Evolutionary conservation across 768 basidiomycete species (phyloP).

Genomic region (Lanmaoa pseudosensibilis): DNA sequence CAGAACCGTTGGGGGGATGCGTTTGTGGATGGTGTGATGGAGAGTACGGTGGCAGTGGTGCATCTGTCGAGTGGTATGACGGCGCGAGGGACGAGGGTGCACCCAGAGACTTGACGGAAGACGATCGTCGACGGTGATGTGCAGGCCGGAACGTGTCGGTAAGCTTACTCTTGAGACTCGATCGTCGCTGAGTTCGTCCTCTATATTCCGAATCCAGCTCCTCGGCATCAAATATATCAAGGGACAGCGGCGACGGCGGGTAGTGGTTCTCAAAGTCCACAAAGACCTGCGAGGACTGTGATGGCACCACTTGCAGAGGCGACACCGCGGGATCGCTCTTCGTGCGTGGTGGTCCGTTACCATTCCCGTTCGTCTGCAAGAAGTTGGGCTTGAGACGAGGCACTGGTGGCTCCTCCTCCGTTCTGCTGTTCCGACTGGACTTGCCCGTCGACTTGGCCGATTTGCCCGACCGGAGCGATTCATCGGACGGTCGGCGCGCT

Average conservation of each 20-base stretch:
- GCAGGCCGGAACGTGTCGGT: conserved; percentile 32
- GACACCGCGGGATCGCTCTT: conserved; percentile 52
- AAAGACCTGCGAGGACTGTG: conserved; percentile 29
- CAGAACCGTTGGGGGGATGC: conserved; percentile 16
- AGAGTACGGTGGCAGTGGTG: conserved; percentile 25
- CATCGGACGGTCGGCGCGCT: conserved; percentile 36
- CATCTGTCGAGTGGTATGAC: conserved; percentile 22
- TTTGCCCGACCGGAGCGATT: conserved; percentile 43
- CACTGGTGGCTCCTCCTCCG: conserved; percentile 31
- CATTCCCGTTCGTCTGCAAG: conserved; percentile 15
- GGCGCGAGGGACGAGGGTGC: conserved; percentile 30
- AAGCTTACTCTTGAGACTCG: conserved; percentile 35
- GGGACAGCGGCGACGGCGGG: conserved; percentile 32
- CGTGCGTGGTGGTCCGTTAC: conserved; percentile 35
- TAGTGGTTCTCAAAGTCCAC: conserved; percentile 24
- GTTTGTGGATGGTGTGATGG: conserved; percentile 18
- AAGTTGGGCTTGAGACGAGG: conserved; percentile 33
- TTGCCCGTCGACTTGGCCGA: conserved; percentile 36
- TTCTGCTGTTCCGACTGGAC: conserved; percentile 29
- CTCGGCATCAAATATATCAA: conserved; percentile 24
- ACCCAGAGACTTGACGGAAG: conserved; percentile 35
- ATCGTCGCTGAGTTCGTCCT: conserved; percentile 29
- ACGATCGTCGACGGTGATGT: conserved; percentile 36
- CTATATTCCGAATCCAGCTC: conserved; percentile 28
- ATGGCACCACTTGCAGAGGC: conserved; percentile 21